Evolutionary conservation across 179 eudicot species (phyloP).

Genomic region (Beta macrorhiza): DNA sequence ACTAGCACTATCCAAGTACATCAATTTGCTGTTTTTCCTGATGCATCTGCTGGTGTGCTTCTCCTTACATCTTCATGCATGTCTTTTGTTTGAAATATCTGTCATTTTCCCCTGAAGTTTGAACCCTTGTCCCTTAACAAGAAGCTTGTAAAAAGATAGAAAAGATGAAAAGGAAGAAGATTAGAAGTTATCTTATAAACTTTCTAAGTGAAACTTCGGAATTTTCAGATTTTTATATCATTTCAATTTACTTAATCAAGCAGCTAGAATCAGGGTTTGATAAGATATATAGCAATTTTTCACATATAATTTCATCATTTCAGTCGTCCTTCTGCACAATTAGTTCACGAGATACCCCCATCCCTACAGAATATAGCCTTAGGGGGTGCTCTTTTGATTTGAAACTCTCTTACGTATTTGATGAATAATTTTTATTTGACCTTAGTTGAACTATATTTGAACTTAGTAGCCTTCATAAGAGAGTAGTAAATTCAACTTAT

Average conservation of each 20-base stretch:
- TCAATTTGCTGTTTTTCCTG: slow-evolving; percentile 60
- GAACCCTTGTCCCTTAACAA: background rate
- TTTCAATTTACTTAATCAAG: background rate
- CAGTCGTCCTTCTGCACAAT: background rate
- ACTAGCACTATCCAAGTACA: slow-evolving; percentile 53
- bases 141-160: background rate
- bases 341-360: background rate
- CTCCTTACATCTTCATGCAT: slow-evolving; percentile 11
- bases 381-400: background rate
- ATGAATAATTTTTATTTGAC: background rate
- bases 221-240: too few species aligned
- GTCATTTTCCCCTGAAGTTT: background rate
- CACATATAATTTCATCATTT: background rate
- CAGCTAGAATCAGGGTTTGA: background rate
- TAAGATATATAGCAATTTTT: background rate
- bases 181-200: background rate
- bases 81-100: background rate
- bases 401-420: background rate
- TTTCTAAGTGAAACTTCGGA: too few species aligned
- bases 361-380: background rate
- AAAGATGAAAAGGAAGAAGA: background rate
- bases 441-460: too few species aligned
- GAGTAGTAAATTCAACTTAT: too few species aligned
- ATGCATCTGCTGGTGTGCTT: slow-evolving; percentile 49
- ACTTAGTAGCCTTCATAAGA: too few species aligned